phyloP scores from a whole-genome alignment of 345 rosid genomes.

The Anastatica hierochuntica region DNA sequence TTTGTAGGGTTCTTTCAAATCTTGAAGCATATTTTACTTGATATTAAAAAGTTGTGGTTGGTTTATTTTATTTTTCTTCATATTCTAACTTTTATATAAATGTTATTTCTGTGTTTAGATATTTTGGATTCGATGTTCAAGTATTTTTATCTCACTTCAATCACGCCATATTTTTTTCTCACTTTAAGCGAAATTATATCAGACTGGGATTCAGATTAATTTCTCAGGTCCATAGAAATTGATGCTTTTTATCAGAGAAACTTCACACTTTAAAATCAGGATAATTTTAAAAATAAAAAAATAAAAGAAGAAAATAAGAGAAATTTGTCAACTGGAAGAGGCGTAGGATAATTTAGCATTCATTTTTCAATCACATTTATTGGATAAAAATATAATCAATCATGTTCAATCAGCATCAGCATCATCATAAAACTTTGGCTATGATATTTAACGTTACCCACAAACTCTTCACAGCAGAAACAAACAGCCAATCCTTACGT shows the following conservation, averaged over 20 bases:
- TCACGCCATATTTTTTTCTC: too few relatives aligned
- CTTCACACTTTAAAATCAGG: too few relatives aligned
- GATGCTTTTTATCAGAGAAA: too few relatives aligned
- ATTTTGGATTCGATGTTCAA: constrained; percentile 2
- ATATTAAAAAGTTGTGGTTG: neutral
- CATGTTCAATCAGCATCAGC: too few relatives aligned
- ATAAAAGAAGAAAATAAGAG: too few relatives aligned
- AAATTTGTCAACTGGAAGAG: too few relatives aligned
- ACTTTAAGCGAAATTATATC: too few relatives aligned
- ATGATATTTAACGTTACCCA: neutral
- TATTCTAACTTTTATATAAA: neutral
- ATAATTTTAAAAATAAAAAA: too few relatives aligned
- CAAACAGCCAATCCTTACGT: constrained; percentile 4
- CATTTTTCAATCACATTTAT: neutral
- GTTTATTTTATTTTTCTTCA: too few relatives aligned
- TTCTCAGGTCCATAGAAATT: too few relatives aligned
- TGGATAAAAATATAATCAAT: neutral
- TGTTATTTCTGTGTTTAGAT: neutral
- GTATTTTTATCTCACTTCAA: too few relatives aligned
- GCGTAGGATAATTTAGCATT: neutral
- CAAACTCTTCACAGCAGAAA: neutral
- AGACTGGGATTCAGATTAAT: too few relatives aligned
- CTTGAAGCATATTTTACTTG: neutral
- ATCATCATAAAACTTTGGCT: neutral
- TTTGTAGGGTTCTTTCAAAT: constrained; percentile 13